A percentile compares a stretch with the other conserved stretches of the same genome.
Conservation (phyloP, 352 stramenopile species). For the Globisporangium paroecandrum region DNA sequence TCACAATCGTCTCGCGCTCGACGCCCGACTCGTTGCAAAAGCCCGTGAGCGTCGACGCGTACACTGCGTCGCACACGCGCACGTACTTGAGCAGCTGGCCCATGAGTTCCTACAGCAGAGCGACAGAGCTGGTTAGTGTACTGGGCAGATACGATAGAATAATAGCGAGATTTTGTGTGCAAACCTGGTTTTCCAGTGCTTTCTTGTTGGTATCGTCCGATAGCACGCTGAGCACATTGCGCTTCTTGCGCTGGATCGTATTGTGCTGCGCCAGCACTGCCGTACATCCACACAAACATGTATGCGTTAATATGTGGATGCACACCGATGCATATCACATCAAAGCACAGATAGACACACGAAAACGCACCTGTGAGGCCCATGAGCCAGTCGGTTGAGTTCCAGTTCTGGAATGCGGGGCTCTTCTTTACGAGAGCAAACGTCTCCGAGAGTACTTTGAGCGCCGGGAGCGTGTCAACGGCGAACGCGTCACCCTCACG, state of each 20-base stretch:
- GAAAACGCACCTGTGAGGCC: conserved; percentile 44
- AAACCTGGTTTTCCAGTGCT: conserved; percentile 18
- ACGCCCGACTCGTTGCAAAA: conserved; percentile 61
- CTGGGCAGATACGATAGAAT: background rate
- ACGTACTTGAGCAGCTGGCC: conserved; percentile 24
- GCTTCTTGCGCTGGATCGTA: conserved; percentile 33
- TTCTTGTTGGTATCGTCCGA: conserved; percentile 29
- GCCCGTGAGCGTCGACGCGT: conserved; percentile 42
- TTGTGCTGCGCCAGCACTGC: conserved; percentile 67
- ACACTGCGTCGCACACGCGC: conserved; percentile 61
- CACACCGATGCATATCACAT: background rate
- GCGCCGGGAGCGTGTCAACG: conserved; percentile 62
- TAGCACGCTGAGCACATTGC: conserved; percentile 21
- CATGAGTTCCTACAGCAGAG: conserved; percentile 8
- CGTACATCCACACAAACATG: background rate
- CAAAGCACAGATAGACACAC: background rate
- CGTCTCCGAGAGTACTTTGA: conserved; percentile 75
- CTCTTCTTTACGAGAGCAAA: conserved; percentile 55
- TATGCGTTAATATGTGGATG: background rate
- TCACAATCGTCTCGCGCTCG: conserved; percentile 35
- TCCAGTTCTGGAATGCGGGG: conserved; percentile 66
- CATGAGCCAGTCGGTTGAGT: conserved; percentile 75
- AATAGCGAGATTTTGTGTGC: background rate
- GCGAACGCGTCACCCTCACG: conserved; percentile 35
- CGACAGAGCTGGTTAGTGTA: background rate